A percentile compares a stretch with the other conserved stretches of the same genome.
Conservation (phyloP, 2,329 filamentous ascomycete genomes). For the Fusarium sp. region DNA sequence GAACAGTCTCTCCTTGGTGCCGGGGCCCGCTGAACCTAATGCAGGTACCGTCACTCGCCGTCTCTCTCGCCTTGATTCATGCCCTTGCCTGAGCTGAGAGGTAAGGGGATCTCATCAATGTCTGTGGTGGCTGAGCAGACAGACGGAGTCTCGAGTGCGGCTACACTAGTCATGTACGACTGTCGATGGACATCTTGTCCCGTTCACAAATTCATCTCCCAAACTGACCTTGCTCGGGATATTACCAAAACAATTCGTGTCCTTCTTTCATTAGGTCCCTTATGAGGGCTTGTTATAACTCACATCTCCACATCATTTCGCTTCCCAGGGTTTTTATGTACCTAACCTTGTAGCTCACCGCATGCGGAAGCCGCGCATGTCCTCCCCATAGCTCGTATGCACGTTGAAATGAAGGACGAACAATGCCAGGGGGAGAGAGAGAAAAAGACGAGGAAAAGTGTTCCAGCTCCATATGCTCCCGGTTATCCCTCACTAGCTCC, state of each 20-base stretch:
- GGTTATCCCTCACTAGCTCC: slow-evolving; percentile 21
- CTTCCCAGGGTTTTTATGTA: slow-evolving; percentile 36
- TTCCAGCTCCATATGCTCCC: background rate
- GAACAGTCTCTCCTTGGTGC: slow-evolving; percentile 15
- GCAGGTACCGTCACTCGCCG: slow-evolving; percentile 33
- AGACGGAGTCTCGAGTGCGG: background rate
- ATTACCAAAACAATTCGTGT: slow-evolving; percentile 20
- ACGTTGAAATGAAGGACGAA: slow-evolving; percentile 40
- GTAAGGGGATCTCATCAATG: slow-evolving; percentile 22
- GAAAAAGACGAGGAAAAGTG: slow-evolving; percentile 6
- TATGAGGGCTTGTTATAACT: slow-evolving; percentile 17
- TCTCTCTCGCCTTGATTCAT: slow-evolving; percentile 28
- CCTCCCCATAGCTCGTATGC: slow-evolving; percentile 37
- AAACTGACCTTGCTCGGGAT: background rate
- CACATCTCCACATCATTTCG: slow-evolving; percentile 41
- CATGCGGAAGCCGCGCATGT: slow-evolving; percentile 29
- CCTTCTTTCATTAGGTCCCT: slow-evolving; percentile 5
- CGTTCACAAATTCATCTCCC: slow-evolving; percentile 18
- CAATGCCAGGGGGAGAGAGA: slow-evolving; percentile 7
- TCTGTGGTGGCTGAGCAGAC: slow-evolving; percentile 19
- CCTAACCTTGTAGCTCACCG: slow-evolving; percentile 31
- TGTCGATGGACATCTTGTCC: slow-evolving; percentile 30
- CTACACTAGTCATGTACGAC: slow-evolving; percentile 25
- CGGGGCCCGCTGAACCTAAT: slow-evolving; percentile 27
- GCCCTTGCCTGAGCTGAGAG: slow-evolving; percentile 19